These are phyloP conservation scores for Eimeria necatrix DNA, from an alignment of 169 alveolate genomes.

Conservation along the genomic window DNA sequence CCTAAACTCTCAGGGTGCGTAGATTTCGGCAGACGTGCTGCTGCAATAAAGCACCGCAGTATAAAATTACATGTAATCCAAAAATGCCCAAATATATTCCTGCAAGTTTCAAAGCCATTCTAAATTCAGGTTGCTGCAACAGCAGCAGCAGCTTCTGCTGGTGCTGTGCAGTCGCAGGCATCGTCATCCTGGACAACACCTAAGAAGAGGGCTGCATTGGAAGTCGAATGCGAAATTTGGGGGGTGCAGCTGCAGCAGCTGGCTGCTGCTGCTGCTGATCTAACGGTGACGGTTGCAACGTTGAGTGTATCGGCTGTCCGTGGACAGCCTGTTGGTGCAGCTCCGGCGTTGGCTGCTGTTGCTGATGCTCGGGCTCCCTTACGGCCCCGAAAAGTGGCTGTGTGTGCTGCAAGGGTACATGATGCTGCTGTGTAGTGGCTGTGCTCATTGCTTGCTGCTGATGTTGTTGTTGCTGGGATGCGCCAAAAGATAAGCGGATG, in stretches of 20 bases:
- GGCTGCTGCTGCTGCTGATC: neutral
- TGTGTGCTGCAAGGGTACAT: conserved; percentile 19
- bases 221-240: conserved; percentile 30
- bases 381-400: neutral
- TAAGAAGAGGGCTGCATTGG: conserved; percentile 2
- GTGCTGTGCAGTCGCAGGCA: no score
- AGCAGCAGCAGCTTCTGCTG: neutral
- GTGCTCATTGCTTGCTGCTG: conserved; percentile 1
- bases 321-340: neutral
- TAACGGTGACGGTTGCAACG: neutral
- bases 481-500: neutral
- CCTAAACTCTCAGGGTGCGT: no score
- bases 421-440: neutral
- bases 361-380: neutral
- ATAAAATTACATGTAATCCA: no score
- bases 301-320: conserved; percentile 2
- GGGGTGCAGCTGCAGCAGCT: conserved; percentile 17
- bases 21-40: no score
- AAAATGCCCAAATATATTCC: neutral
- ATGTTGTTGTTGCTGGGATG: conserved; percentile 17
- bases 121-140: neutral
- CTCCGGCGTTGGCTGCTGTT: neutral
- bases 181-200: neutral
- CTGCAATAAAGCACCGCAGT: no score
- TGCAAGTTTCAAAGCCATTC: neutral